Percentiles rank a stretch among this genome's conserved stretches.
Evolutionary conservation across 306 rosid species (phyloP).

Genomic region (Oemleria cerasiformis): DNA sequence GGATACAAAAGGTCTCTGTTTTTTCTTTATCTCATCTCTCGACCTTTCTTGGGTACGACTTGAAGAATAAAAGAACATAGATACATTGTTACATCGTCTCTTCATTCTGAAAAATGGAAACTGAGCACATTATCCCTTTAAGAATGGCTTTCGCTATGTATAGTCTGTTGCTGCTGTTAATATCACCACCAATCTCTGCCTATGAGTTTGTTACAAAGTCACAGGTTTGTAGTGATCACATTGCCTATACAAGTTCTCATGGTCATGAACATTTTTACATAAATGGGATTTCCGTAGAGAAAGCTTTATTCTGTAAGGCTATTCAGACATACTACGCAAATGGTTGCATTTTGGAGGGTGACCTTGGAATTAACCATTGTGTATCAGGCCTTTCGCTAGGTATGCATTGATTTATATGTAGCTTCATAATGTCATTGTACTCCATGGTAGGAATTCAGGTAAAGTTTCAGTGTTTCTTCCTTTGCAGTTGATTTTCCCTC

Average conservation of each 20-base stretch:
- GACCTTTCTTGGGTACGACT: conserved; percentile 13
- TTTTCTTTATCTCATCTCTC: neutral
- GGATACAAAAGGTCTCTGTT: conserved; percentile 3
- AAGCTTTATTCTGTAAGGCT: conserved; percentile 55
- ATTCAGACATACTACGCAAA: conserved; percentile 48
- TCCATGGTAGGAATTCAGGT: too few species aligned
- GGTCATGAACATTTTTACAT: conserved; percentile 52
- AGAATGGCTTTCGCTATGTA: conserved; percentile 43
- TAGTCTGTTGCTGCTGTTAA: conserved; percentile 43
- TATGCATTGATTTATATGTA: conserved; percentile 27
- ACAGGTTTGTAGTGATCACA: conserved; percentile 53
- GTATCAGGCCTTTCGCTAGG: conserved; percentile 44
- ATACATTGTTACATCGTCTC: conserved; percentile 32
- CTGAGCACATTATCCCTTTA: conserved; percentile 24
- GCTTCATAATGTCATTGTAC: neutral
- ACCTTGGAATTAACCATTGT: conserved; percentile 43
- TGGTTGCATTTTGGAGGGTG: conserved; percentile 51
- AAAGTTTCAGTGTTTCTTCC: conserved; percentile 12
- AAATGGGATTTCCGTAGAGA: conserved; percentile 51
- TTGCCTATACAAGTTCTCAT: conserved; percentile 41
- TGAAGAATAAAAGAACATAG: conserved; percentile 14
- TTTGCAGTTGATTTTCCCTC: conserved; percentile 47
- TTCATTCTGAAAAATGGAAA: conserved; percentile 21
- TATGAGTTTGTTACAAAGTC: conserved; percentile 42
- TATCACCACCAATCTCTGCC: conserved; percentile 42